Evolutionary conservation across 257 asterid species (phyloP).

Genomic region (Galeopsis tetrahit): DNA sequence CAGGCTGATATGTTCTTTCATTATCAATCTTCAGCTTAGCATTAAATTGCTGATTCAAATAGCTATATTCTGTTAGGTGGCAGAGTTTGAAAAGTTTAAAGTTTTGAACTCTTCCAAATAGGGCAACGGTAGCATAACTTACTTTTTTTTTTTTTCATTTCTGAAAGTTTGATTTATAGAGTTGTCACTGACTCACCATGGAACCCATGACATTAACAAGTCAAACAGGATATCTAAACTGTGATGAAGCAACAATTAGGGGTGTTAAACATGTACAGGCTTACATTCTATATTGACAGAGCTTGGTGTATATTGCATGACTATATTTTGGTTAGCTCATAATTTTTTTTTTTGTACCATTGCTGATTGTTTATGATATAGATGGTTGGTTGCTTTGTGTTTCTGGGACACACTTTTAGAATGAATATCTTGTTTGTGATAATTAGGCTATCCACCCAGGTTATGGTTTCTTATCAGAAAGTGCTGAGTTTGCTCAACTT

Average conservation of each 20-base stretch:
- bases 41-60: constrained; percentile 12
- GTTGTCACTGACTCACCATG: constrained; percentile 15
- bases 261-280: not conserved
- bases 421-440: constrained; percentile 53
- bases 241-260: constrained; percentile 5
- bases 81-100: not conserved
- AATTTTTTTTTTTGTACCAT: constrained; percentile 4
- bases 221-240: constrained; percentile 10
- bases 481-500: constrained; percentile 89
- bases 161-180: not conserved
- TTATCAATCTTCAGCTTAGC: constrained; percentile 12
- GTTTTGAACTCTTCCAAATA: not conserved
- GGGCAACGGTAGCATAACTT: not conserved
- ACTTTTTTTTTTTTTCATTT: not conserved
- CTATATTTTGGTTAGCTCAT: constrained; percentile 24
- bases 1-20: constrained; percentile 2
- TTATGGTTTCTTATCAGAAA: constrained; percentile 97
- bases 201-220: constrained; percentile 1
- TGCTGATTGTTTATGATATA: constrained; percentile 26
- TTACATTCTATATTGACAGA: constrained; percentile 13
- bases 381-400: constrained; percentile 32
- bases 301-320: constrained; percentile 19
- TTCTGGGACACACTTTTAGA: constrained; percentile 37
- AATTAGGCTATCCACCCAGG: constrained; percentile 98
- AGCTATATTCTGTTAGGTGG: not conserved